Evolutionary conservation across 2,329 filamentous ascomycete species (phyloP), one percentile per base, ranked within the genome.

Genomic region (Hymenoscyphus fructigenus): DNA sequence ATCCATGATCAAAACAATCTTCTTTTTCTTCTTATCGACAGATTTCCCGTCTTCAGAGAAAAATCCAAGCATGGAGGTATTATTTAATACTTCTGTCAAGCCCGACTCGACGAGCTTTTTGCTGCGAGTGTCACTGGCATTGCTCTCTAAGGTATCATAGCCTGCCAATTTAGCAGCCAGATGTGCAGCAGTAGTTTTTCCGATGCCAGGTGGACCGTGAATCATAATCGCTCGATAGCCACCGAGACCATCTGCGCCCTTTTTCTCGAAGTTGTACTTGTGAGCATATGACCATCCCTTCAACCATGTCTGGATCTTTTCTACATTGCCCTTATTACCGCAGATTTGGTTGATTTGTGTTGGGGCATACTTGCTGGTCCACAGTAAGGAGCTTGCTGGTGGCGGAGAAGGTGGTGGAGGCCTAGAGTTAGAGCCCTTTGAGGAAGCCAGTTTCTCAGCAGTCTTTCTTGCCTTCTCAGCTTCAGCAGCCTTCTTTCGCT

Each of bases 141-240:
- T 99, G 74, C 88, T 95, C 80, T 99, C 95, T 14, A 99, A 83
- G 55, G 97, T 85, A 76, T 99, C 95, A 74, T 92, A 98, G 1
- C 94, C 93, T 75, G 96, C 93, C 23, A 98, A 80, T 74, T 93
- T 96, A 0, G 95, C 94, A 17, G 96, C 92, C 34, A 99, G 82
- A 80, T 99, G 95, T 28, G 95, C 95, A 59, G 96, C 92, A 36
- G 95, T 99, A 1, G 95, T 99, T 79, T 99, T 99, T 71, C 95
- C 95, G 70, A 99, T 97, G 20, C 95, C 95, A 34, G 95, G 95
- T 17, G 95, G 94, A 0, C 95, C 95, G 70, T 96, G 93, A 62
- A 99, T 89, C 76, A 98, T 96, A 69, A 98, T 89, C n/a, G 94
- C 92, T 68, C 95, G 89, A 72, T 90, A 91, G 0, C 84, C 84